phyloP scores from a whole-genome alignment of 495 filamentous ascomycete genomes.

The Clohesyomyces aquaticus region DNA sequence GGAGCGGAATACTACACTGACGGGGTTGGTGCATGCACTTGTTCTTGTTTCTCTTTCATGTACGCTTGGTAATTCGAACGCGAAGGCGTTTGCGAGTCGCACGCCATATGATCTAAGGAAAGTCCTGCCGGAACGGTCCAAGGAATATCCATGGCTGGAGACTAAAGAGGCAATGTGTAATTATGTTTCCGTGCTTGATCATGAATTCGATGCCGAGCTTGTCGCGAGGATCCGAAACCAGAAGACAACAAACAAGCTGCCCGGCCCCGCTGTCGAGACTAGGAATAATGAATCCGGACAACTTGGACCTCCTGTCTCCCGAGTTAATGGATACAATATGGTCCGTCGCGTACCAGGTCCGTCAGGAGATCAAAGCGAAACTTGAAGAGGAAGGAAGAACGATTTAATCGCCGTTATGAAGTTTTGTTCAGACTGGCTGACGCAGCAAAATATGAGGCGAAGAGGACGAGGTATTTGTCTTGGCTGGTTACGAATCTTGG shows the following conservation, averaged over 20 bases:
- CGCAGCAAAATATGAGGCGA: slow-evolving; percentile 16
- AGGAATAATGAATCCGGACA: too few relatives aligned
- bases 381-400: slow-evolving; percentile 20
- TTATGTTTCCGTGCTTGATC: slow-evolving; percentile 26
- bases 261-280: too few relatives aligned
- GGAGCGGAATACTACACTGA: slow-evolving; percentile 22
- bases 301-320: slow-evolving; percentile 15
- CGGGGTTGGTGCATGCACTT: slow-evolving; percentile 17
- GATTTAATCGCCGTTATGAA: slow-evolving; percentile 33
- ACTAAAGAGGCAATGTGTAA: slow-evolving; percentile 31
- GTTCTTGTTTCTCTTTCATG: slow-evolving; percentile 17
- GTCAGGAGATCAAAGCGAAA: slow-evolving; percentile 15
- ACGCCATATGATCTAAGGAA: slow-evolving; percentile 32
- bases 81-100: slow-evolving; percentile 17
- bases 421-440: slow-evolving; percentile 17
- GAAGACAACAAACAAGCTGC: background rate
- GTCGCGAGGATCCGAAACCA: slow-evolving; percentile 14
- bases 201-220: slow-evolving; percentile 20
- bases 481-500: slow-evolving; percentile 32
- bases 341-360: slow-evolving; percentile 18
- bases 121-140: slow-evolving; percentile 13
- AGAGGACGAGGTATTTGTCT: slow-evolving; percentile 18
- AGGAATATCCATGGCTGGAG: slow-evolving; percentile 17
- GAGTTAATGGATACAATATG: slow-evolving; percentile 16
- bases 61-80: background rate